phyloP scores from a whole-genome alignment of 2,329 filamentous ascomycete species.

The Trichoderma pleuroti region DNA sequence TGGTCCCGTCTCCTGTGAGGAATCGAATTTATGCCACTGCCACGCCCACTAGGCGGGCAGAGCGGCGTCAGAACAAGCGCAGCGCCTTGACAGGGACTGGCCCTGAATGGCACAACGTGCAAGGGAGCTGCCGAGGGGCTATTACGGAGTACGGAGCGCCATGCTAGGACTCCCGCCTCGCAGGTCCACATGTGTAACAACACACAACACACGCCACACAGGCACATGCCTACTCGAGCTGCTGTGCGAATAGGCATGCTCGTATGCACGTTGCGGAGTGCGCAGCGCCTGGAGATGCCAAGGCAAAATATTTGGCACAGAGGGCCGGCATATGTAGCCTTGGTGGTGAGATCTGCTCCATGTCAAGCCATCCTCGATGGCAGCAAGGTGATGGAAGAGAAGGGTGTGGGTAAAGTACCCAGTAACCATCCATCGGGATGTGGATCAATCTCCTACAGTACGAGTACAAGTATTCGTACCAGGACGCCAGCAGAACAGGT shows the following conservation, averaged over 20 bases:
- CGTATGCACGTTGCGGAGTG: not conserved
- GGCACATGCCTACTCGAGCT: not conserved
- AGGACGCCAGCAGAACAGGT: not conserved
- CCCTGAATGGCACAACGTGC: conserved; percentile 3
- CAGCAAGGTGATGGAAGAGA: not conserved
- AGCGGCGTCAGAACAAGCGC: conserved; percentile 16
- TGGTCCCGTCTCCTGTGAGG: not conserved
- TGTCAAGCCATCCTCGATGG: conserved; percentile 8
- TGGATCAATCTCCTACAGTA: not conserved
- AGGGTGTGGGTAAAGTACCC: not conserved
- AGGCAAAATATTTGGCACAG: not conserved
- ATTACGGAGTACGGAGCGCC: conserved; percentile 17
- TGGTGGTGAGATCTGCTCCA: conserved; percentile 19
- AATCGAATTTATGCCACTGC: not conserved
- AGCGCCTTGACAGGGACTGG: conserved; percentile 8
- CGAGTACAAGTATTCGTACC: not conserved
- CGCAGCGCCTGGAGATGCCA: not conserved
- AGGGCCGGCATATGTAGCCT: not conserved
- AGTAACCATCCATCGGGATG: not conserved
- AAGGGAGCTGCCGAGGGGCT: conserved; percentile 26
- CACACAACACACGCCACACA: not conserved
- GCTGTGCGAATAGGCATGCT: not conserved
- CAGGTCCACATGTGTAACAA: conserved; percentile 21
- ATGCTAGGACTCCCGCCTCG: conserved; percentile 24
- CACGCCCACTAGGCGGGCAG: not conserved